Base-by-base conservation (phyloP, 78 protist species). In the Dictyostelium citrinum region DNA sequence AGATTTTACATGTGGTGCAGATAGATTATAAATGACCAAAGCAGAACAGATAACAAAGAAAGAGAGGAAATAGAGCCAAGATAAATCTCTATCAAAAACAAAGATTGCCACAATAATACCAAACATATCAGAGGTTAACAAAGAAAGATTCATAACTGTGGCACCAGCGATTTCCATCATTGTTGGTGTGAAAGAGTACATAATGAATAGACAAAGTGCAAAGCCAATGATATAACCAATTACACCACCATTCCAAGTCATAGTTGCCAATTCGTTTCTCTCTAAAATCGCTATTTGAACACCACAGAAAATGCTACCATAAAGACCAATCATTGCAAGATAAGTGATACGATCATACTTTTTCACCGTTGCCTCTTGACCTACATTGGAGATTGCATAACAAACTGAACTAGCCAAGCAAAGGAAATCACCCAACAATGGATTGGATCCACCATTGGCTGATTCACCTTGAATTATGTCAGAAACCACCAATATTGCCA, bases 71-170 rank as follows among this genome's bases (percentile, higher is more conserved):
- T 93, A 93, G 9, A 93, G 64, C 91, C 93, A 84, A 33, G 92
- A 68, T 49, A 93, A 49, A 16, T 80, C 45, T 33, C 90, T 39
- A 29, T 45, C 76, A 24, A 95, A 97, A 8, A 97, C 2, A 67
- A 95, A 77, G 46, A 84, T 68, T 29, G 97, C 96, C n/a, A 67
- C 81, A 22, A 96, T 35, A 16, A 97, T 45, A 9, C 90, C 74
- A 82, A 91, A 97, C 24, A 97, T 60, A 72, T 97, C 98, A 33
- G 98, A 90, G 0, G 97, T 96, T 45, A 97, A 77, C 8, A 96
- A 83, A 12, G 98, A 97, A 24, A 97, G 95, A 85, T 97, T 97
- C 91, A 96, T 84, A 14, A 95, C 11, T 5, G 97, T 95, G 2
- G 98, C 95, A 49, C 96, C 81, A 1, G 95, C 70, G 16, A 41